phyloP scores from a whole-genome alignment of 768 basidiomycete species.

The Boletus bicolor region DNA sequence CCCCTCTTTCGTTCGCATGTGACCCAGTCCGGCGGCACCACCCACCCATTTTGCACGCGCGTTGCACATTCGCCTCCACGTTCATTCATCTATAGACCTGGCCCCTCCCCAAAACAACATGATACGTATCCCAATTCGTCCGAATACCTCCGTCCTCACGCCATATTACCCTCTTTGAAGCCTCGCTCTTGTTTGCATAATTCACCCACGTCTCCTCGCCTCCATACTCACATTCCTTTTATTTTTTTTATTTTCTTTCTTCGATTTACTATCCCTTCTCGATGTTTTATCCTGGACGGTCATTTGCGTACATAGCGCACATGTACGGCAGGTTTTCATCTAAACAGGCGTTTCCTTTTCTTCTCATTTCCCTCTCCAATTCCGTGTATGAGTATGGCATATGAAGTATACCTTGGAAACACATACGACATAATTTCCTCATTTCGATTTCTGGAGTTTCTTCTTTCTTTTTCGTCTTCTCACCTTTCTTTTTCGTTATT shows the following conservation, averaged over 20 bases:
- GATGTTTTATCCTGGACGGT: not conserved
- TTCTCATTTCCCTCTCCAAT: not conserved
- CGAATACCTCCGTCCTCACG: constrained; percentile 3
- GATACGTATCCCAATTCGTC: not conserved
- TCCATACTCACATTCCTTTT: not conserved
- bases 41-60: not conserved
- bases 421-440: not conserved
- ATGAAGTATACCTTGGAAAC: constrained; percentile 2
- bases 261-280: not conserved
- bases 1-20: not conserved
- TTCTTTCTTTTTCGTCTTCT: not conserved
- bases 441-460: not conserved
- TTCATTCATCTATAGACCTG: not conserved
- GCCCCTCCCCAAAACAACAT: not conserved
- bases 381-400: constrained; percentile 2
- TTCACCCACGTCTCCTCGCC: not conserved
- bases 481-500: not conserved
- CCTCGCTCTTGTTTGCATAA: not conserved
- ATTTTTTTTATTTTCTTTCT: not conserved
- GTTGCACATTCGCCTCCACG: not conserved
- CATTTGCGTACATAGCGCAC: not conserved
- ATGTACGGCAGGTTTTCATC: not conserved
- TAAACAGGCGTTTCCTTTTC: not conserved
- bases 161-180: not conserved
- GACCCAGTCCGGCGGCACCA: not conserved